phyloP scores from a whole-genome alignment of 768 basidiomycete species.

The Cubamyces sp. region DNA sequence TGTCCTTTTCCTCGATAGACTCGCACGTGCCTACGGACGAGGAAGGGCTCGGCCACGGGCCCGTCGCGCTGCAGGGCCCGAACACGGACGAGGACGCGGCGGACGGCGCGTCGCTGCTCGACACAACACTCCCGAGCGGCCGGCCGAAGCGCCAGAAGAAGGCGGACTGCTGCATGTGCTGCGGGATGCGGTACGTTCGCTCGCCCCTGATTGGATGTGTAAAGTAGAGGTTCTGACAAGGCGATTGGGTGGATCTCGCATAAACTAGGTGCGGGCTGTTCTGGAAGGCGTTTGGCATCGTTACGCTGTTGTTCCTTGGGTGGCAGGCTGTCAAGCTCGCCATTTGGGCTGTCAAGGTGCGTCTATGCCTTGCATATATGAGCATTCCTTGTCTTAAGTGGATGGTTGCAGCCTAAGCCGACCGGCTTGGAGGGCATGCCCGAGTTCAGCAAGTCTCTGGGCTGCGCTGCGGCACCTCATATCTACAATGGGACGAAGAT shows the following conservation, averaged over 20 bases:
- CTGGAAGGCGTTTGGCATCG: conserved; percentile 59
- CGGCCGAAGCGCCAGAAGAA: conserved; percentile 39
- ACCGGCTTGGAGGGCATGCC: conserved; percentile 63
- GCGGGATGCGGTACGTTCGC: conserved; percentile 48
- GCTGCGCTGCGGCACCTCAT: conserved; percentile 49
- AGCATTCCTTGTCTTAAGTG: neutral
- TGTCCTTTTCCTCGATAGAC: conserved; percentile 38
- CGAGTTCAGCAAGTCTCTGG: conserved; percentile 54
- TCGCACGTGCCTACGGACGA: conserved; percentile 47
- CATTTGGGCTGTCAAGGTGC: conserved; percentile 52
- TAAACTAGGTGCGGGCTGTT: conserved; percentile 56
- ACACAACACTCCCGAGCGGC: conserved; percentile 31
- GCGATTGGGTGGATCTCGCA: conserved; percentile 51
- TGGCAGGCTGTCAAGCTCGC: conserved; percentile 50
- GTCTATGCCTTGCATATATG: conserved; percentile 19
- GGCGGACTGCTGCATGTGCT: conserved; percentile 53
- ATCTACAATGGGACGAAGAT: conserved; percentile 45
- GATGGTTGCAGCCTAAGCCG: conserved; percentile 44
- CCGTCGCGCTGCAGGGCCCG: conserved; percentile 31
- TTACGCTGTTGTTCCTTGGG: conserved; percentile 43
- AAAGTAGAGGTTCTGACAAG: neutral
- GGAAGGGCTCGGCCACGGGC: conserved; percentile 34
- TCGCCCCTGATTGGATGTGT: conserved; percentile 9
- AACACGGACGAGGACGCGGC: conserved; percentile 28
- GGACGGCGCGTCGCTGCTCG: conserved; percentile 29